Percentiles rank a stretch among this genome's conserved stretches.
Evolutionary conservation across 2,329 filamentous ascomycete species (phyloP).

Genomic region (Aspergillus puulaauensis): DNA sequence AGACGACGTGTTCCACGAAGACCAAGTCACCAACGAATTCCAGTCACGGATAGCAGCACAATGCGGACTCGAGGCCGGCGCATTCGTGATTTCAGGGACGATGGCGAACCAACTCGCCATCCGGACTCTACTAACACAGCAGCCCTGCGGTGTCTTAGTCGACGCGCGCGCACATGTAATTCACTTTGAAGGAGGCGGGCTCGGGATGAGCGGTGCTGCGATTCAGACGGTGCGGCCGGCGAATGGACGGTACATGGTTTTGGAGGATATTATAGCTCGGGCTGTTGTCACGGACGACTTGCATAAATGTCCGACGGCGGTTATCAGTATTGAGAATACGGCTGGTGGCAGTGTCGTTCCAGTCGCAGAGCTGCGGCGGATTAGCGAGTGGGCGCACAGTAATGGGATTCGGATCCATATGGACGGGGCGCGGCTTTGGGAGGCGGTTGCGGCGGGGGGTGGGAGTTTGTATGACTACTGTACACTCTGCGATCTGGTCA

Average conservation of each 20-base stretch:
- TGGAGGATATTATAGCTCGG: conserved; percentile 11
- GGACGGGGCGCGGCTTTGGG: conserved; percentile 75
- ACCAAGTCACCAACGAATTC: conserved; percentile 17
- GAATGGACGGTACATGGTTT: conserved; percentile 13
- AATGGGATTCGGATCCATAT: conserved; percentile 58
- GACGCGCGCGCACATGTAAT: conserved; percentile 17
- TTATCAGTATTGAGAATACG: conserved; percentile 79
- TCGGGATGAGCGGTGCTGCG: conserved; percentile 13
- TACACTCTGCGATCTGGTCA: conserved; percentile 66
- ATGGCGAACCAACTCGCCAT: conserved; percentile 25
- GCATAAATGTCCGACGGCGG: conserved; percentile 69
- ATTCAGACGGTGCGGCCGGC: neutral
- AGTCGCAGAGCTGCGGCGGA: conserved; percentile 63
- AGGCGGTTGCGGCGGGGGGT: conserved; percentile 67
- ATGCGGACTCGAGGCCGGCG: conserved; percentile 16
- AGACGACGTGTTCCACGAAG: conserved; percentile 22
- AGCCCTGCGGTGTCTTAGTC: conserved; percentile 18
- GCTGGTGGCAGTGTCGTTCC: conserved; percentile 73
- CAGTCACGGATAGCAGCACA: conserved; percentile 17
- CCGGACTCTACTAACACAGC: conserved; percentile 11
- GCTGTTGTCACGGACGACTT: conserved; percentile 56
- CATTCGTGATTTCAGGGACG: conserved; percentile 23
- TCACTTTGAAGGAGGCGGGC: conserved; percentile 19
- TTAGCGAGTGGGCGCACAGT: conserved; percentile 61
- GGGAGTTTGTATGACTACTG: conserved; percentile 64